Conservation (phyloP, 768 basidiomycete genomes). For the Podaxis rugospora region DNA sequence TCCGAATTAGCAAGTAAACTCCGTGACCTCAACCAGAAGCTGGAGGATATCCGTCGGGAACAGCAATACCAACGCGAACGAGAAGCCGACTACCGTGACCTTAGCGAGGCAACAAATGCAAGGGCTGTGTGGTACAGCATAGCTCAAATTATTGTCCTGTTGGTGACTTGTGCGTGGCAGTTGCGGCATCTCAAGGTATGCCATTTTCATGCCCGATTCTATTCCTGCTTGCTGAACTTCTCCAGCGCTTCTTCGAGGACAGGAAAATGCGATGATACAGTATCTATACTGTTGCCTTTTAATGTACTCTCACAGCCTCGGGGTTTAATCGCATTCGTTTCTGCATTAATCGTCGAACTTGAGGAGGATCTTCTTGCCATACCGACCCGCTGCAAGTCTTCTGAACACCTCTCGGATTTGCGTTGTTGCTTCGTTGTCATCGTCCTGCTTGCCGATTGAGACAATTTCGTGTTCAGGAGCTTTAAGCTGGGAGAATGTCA, state of each 20-base stretch:
- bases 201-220: conserved; percentile 10
- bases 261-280: conserved; percentile 61
- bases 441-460: conserved; percentile 35
- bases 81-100: conserved; percentile 82
- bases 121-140: conserved; percentile 94
- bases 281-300: conserved; percentile 3
- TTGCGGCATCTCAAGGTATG: conserved; percentile 84
- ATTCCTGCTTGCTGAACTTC: conserved; percentile 5
- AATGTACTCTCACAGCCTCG: conserved; percentile 8
- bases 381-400: conserved; percentile 29
- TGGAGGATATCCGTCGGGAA: conserved; percentile 90
- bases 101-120: conserved; percentile 90
- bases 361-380: conserved; percentile 40
- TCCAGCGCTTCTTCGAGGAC: conserved; percentile 82
- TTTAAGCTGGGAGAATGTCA: conserved; percentile 42
- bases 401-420: conserved; percentile 48
- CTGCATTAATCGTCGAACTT: conserved; percentile 24
- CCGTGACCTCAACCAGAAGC: conserved; percentile 88
- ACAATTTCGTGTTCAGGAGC: conserved; percentile 70
- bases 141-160: conserved; percentile 78
- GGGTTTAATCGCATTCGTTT: neutral
- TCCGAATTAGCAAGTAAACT: conserved; percentile 78
- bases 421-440: conserved; percentile 33
- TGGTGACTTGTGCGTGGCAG: conserved; percentile 91
- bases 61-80: conserved; percentile 98